Percentiles rank a stretch among this genome's conserved stretches.
phyloP scores from a whole-genome alignment of 495 filamentous ascomycete species.

The Aspergillus olivimuriae region DNA sequence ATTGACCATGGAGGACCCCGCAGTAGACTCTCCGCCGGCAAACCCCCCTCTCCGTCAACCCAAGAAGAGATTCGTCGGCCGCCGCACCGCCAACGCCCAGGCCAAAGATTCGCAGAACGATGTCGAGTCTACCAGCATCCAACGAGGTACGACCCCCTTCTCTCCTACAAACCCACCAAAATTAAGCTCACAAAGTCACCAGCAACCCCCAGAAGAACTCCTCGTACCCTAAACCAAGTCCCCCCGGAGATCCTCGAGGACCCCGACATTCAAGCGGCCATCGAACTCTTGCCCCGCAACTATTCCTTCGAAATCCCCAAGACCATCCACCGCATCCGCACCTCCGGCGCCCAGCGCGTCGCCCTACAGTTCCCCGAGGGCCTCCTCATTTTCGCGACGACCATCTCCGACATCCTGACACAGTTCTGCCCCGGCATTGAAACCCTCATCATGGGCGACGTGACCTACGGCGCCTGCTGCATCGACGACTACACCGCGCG shows the following conservation, averaged over 20 bases:
- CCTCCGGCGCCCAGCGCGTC: slow-evolving; percentile 65
- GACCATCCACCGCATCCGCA: slow-evolving; percentile 89
- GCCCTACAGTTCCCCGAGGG: slow-evolving; percentile 97
- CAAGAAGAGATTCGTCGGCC: slow-evolving; percentile 74
- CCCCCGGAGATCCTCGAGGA: slow-evolving; percentile 82
- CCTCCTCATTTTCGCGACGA: slow-evolving; percentile 91
- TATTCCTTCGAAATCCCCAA: slow-evolving; percentile 99
- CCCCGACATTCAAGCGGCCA: slow-evolving; percentile 80
- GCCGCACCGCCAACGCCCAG: slow-evolving; percentile 53
- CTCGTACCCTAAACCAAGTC: slow-evolving; percentile 80
- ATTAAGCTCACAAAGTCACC: slow-evolving; percentile 35
- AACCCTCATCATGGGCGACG: slow-evolving; percentile 97
- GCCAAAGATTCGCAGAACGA: slow-evolving; percentile 47
- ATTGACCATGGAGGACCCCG: slow-evolving; percentile 12
- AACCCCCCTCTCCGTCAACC: slow-evolving; percentile 42
- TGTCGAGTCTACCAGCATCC: slow-evolving; percentile 53
- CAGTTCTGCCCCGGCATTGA: slow-evolving; percentile 87
- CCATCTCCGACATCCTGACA: slow-evolving; percentile 93
- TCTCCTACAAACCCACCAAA: background rate
- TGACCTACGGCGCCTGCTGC: slow-evolving; percentile 97
- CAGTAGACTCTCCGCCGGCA: background rate
- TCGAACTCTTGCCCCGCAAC: slow-evolving; percentile 80
- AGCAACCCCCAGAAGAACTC: slow-evolving; percentile 51
- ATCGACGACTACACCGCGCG: slow-evolving; percentile 98
- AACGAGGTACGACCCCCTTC: slow-evolving; percentile 25